Evolutionary conservation across 1,139 yeast species (phyloP), one percentile per base, ranked within the genome.

Genomic region (Taphrina pruni): DNA sequence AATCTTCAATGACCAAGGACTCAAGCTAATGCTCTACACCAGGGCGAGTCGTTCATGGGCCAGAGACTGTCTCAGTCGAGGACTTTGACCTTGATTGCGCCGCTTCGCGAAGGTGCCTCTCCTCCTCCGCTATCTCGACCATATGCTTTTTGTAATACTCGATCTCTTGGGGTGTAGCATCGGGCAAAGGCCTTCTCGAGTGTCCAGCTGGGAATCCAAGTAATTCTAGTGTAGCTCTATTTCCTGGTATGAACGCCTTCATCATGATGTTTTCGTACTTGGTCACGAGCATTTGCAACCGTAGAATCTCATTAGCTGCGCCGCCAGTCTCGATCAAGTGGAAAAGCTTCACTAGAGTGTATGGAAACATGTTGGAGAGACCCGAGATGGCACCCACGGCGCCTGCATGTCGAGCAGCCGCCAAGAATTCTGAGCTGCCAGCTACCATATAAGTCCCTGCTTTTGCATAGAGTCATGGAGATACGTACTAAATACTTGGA

Each of bases 331-430:
- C 60, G 52, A 70, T 70, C 50, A 71, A 62, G 17, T 64, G 43
- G 41, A 52, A 70, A 56, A 70, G 68, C 36, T 70, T 60, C 52
- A 71, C 71, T 26, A 71, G 66, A 12, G 72, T 70, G 65, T 71
- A 70, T 46, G 73, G 73, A 38, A 65, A 55, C 12, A 81, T 74
- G 60, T 79, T 81, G 12, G 83, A 81, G 43, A 82, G 75, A 0
- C 84, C 85, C 70, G 82, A 83, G 73, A 82, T 81, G 35, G 82
- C 78, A 38, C 85, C 85, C 57, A 73, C 74, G 20, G 79, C 76
- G n/a, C 83, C 83, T 17, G 80, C 80, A 1, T 80, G 73, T 60
- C 81, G 70, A 2, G 82, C 78, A 9, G 84, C 84, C 52, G 82
- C 74, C 67, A 82, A 74, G 38, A 81, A 79, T 73, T 82, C 84